Percentiles rank a stretch among this genome's conserved stretches.
These are phyloP conservation scores for Podaxis sp. DNA, from an alignment of 768 basidiomycete species.

Conservation along the genomic window DNA sequence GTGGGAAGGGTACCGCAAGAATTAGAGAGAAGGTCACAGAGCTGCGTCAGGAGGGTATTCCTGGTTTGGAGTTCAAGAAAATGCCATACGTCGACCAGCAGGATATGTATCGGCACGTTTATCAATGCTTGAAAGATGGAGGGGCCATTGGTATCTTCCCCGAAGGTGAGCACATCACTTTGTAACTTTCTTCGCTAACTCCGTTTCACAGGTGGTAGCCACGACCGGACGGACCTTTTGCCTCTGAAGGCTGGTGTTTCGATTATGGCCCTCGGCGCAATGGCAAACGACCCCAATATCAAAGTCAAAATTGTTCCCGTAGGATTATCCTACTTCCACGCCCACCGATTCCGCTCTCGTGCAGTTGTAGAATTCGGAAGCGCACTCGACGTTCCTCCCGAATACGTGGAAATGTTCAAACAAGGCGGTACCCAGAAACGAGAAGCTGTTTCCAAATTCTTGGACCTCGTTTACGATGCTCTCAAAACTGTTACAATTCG, in stretches of 20 bases:
- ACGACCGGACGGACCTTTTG: constrained; percentile 94
- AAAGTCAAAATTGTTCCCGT: constrained; percentile 92
- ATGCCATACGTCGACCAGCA: constrained; percentile 92
- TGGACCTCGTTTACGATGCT: constrained; percentile 90
- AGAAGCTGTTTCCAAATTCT: constrained; percentile 84
- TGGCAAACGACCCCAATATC: constrained; percentile 85
- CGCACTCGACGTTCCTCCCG: constrained; percentile 88
- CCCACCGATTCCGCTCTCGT: constrained; percentile 88
- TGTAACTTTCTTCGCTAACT: not conserved
- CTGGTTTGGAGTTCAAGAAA: constrained; percentile 76
- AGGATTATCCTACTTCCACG: constrained; percentile 73
- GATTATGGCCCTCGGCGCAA: constrained; percentile 97
- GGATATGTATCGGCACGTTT: constrained; percentile 93
- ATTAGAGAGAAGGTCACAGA: constrained; percentile 70
- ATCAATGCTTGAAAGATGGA: constrained; percentile 79
- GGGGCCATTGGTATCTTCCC: constrained; percentile 97
- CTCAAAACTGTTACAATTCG: constrained; percentile 95
- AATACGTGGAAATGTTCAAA: constrained; percentile 88
- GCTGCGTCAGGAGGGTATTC: constrained; percentile 48
- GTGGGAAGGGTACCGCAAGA: constrained; percentile 67
- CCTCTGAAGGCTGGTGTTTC: constrained; percentile 98
- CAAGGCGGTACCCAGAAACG: constrained; percentile 85
- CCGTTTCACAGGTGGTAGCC: constrained; percentile 77
- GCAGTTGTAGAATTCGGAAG: constrained; percentile 97
- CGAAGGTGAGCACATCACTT: constrained; percentile 61